Evolutionary conservation across 768 basidiomycete species (phyloP).

Genomic region (Trametes sanguinea): DNA sequence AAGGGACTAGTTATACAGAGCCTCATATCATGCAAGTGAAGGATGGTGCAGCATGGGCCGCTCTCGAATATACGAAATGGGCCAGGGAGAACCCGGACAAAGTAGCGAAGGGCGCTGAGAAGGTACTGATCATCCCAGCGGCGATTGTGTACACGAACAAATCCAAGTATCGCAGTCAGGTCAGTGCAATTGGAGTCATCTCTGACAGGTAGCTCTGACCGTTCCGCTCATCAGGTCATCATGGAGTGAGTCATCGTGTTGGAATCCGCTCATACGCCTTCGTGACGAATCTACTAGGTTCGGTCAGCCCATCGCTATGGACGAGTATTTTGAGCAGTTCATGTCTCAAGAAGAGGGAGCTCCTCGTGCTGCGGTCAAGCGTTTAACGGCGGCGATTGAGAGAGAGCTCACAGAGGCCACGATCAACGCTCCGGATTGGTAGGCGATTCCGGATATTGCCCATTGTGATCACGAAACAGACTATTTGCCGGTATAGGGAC

Average conservation of each 20-base stretch:
- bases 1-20: slow-evolving; percentile 92
- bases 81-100: slow-evolving; percentile 54
- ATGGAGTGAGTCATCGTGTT: slow-evolving; percentile 56
- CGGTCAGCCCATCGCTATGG: slow-evolving; percentile 77
- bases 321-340: slow-evolving; percentile 76
- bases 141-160: slow-evolving; percentile 96
- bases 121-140: slow-evolving; percentile 73
- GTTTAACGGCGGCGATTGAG: slow-evolving; percentile 77
- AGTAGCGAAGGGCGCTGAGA: slow-evolving; percentile 37
- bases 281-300: slow-evolving; percentile 52
- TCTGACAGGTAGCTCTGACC: slow-evolving; percentile 5
- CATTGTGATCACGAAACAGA: background rate
- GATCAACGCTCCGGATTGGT: slow-evolving; percentile 96
- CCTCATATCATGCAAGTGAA: slow-evolving; percentile 91
- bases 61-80: slow-evolving; percentile 90
- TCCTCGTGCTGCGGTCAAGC: slow-evolving; percentile 80
- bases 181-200: slow-evolving; percentile 41
- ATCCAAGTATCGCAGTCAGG: slow-evolving; percentile 89
- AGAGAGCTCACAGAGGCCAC: slow-evolving; percentile 70
- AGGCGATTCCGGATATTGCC: slow-evolving; percentile 32
- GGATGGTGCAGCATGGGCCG: slow-evolving; percentile 94
- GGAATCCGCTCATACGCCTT: background rate
- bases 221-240: slow-evolving; percentile 53
- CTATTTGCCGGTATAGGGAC: slow-evolving; percentile 58
- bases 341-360: slow-evolving; percentile 66